Evolutionary conservation across 129 eudicot species (phyloP).

Genomic region (Pseudognaphalium luteoalbum): DNA sequence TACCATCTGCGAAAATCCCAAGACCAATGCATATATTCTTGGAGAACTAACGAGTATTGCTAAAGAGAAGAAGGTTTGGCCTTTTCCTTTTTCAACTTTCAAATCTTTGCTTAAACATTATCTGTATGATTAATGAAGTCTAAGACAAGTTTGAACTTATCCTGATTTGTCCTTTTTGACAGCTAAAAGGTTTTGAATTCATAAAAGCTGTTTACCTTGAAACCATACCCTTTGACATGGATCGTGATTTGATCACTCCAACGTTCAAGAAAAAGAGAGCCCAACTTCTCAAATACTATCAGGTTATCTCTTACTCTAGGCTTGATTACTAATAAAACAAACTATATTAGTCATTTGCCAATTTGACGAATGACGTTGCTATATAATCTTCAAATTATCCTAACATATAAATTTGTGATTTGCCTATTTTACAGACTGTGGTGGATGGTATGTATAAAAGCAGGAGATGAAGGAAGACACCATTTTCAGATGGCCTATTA

Average conservation of each 20-base stretch:
- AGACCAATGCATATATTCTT: constrained; percentile 62
- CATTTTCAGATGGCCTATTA: neutral
- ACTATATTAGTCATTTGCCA: constrained; percentile 7
- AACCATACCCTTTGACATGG: constrained; percentile 82
- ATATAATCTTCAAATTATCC: too few species aligned
- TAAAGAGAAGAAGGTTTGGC: constrained; percentile 77
- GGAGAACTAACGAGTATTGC: constrained; percentile 57
- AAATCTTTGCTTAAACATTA: neutral
- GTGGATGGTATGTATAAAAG: constrained; percentile 60
- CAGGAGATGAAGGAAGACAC: constrained; percentile 29
- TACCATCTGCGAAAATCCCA: constrained; percentile 58
- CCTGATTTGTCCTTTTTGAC: constrained; percentile 14
- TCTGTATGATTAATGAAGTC: constrained; percentile 2
- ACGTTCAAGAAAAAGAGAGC: constrained; percentile 82
- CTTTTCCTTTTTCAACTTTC: neutral
- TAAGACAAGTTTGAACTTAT: neutral
- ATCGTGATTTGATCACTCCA: constrained; percentile 86
- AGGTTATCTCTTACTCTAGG: constrained; percentile 45
- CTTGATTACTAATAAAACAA: neutral
- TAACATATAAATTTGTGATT: too few species aligned
- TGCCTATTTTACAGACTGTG: constrained; percentile 46
- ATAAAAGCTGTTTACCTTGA: constrained; percentile 80
- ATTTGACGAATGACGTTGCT: neutral
- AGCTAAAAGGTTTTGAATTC: constrained; percentile 86
- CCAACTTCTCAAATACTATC: constrained; percentile 71